phyloP scores from a whole-genome alignment of 2,329 filamentous ascomycete species.

The Hymenoscyphus occultus region DNA sequence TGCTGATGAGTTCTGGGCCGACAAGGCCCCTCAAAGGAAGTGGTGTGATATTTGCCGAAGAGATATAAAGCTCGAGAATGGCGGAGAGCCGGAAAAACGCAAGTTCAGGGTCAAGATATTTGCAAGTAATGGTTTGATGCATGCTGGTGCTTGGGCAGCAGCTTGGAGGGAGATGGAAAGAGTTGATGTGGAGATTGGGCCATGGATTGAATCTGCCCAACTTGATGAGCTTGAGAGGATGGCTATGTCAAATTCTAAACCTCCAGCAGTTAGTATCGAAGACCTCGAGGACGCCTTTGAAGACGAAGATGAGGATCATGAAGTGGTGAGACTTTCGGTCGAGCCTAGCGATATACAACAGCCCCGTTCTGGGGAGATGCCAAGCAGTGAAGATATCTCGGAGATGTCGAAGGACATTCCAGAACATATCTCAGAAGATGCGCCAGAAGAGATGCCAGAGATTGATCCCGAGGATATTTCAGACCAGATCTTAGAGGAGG shows the following conservation, averaged over 20 bases:
- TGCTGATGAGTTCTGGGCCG: constrained; percentile 18
- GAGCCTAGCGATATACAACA: constrained; percentile 5
- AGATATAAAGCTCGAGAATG: constrained; percentile 33
- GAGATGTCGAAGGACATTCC: neutral
- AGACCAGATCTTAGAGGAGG: neutral
- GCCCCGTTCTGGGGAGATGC: neutral
- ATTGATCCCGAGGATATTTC: neutral
- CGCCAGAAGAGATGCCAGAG: neutral
- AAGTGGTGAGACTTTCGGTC: neutral
- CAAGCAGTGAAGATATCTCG: neutral
- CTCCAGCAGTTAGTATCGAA: constrained; percentile 11
- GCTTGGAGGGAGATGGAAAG: constrained; percentile 98
- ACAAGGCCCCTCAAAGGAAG: constrained; percentile 19
- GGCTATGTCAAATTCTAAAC: constrained; percentile 29
- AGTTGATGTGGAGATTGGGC: constrained; percentile 89
- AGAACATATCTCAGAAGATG: neutral
- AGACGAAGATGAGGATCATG: constrained; percentile 20
- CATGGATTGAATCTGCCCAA: constrained; percentile 60
- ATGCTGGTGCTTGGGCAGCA: constrained; percentile 84
- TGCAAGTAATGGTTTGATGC: constrained; percentile 92
- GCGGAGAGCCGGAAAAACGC: constrained; percentile 23
- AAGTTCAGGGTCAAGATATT: constrained; percentile 83
- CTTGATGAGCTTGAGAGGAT: constrained; percentile 60
- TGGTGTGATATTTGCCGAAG: constrained; percentile 37
- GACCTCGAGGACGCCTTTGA: constrained; percentile 25